Conservation (phyloP, 2,329 filamentous ascomycete species). For the Pyricularia sp. region DNA sequence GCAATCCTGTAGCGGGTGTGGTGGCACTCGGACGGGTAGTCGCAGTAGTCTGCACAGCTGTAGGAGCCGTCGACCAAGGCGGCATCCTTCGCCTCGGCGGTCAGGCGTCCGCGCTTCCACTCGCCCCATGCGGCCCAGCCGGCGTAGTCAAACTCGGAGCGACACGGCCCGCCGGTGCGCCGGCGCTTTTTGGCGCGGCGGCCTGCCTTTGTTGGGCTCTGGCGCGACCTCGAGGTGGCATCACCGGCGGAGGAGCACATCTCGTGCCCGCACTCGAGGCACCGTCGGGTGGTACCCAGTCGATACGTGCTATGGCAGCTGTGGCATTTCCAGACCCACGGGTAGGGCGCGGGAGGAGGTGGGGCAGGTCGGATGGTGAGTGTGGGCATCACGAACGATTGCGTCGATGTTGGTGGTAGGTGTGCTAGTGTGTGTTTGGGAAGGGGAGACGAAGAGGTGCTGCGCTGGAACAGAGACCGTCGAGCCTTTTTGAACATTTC, state of each 20-base stretch:
- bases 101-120: constrained; percentile 17
- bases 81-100: constrained; percentile 7
- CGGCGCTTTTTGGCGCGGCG: constrained; percentile 1
- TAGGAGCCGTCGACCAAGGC: constrained; percentile 12
- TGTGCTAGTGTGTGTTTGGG: not conserved
- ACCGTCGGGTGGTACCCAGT: constrained; percentile 23
- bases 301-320: constrained; percentile 17
- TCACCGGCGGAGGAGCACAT: constrained; percentile 20
- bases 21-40: constrained; percentile 18
- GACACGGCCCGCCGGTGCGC: constrained; percentile 12
- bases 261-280: constrained; percentile 27
- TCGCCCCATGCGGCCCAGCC: constrained; percentile 19
- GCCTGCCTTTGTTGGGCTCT: not conserved
- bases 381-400: not conserved
- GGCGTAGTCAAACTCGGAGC: constrained; percentile 22
- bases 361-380: constrained; percentile 4
- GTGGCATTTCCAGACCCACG: constrained; percentile 25
- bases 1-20: constrained; percentile 5
- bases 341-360: constrained; percentile 8
- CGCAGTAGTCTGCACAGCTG: constrained; percentile 18
- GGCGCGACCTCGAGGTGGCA: not conserved
- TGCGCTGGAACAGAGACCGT: constrained; percentile 19
- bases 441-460: not conserved
- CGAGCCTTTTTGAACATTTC: not conserved
- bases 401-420: not conserved